phyloP scores from a whole-genome alignment of 192 early-diverging fungal species.

The Coemansia javaensis region DNA sequence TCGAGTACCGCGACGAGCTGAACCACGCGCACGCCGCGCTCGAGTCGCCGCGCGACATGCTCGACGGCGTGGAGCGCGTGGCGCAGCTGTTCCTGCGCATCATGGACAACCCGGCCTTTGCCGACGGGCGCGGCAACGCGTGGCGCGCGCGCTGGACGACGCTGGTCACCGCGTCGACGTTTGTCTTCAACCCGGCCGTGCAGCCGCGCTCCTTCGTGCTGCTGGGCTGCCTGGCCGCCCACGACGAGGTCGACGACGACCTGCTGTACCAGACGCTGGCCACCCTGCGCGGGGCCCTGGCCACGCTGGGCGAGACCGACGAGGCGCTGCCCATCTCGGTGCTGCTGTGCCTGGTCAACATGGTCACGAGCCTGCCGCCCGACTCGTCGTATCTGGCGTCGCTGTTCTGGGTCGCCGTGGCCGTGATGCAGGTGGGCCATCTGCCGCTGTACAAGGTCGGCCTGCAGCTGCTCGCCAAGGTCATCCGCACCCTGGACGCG shows the following conservation, averaged over 20 bases:
- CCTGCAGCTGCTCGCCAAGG: slow-evolving; percentile 62
- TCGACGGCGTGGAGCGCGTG: slow-evolving; percentile 56
- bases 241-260: slow-evolving; percentile 89
- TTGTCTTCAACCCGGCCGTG: slow-evolving; percentile 89
- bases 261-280: slow-evolving; percentile 90
- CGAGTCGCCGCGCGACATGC: slow-evolving; percentile 42
- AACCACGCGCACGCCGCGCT: slow-evolving; percentile 3
- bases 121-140: slow-evolving; percentile 62
- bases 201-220: slow-evolving; percentile 92
- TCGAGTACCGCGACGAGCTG: slow-evolving; percentile 50
- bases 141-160: slow-evolving; percentile 93
- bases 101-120: slow-evolving; percentile 47
- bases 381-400: slow-evolving; percentile 78
- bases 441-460: slow-evolving; percentile 73
- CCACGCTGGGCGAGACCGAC: slow-evolving; percentile 78
- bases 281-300: slow-evolving; percentile 80
- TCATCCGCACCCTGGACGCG: slow-evolving; percentile 71
- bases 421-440: slow-evolving; percentile 82
- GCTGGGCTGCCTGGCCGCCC: slow-evolving; percentile 75
- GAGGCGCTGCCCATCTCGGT: slow-evolving; percentile 78
- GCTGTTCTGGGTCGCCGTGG: slow-evolving; percentile 88
- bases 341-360: slow-evolving; percentile 84
- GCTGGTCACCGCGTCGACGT: slow-evolving; percentile 84
- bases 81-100: slow-evolving; percentile 56
- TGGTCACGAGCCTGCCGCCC: slow-evolving; percentile 75